Percentiles rank a stretch among this genome's conserved stretches.
These are phyloP conservation scores for Paraconiothyrium brasiliense DNA, from an alignment of 2,329 filamentous ascomycete species.

Conservation along the genomic window DNA sequence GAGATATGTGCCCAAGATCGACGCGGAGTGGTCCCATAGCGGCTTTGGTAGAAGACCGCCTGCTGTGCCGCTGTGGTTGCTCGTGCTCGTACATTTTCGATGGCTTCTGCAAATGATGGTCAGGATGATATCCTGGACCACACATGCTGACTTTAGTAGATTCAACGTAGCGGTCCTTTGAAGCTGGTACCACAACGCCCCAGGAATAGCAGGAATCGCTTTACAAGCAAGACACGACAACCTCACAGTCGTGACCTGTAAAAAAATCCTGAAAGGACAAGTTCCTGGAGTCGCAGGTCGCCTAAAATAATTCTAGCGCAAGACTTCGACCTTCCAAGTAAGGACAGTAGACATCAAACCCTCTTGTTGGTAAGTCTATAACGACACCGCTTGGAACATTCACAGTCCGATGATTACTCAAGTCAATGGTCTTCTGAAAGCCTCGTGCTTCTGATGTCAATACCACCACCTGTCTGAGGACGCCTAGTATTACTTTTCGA, in stretches of 20 bases:
- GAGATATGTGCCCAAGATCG: neutral
- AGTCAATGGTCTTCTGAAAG: neutral
- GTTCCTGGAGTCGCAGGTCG: neutral
- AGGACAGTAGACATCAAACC: too few species aligned
- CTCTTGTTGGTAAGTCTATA: neutral
- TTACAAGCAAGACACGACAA: neutral
- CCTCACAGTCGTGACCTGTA: too few species aligned
- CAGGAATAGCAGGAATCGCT: neutral
- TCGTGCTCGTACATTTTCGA: slow-evolving; percentile 4
- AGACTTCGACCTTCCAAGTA: too few species aligned
- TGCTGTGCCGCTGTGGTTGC: slow-evolving; percentile 8
- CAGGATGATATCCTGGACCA: too few species aligned
- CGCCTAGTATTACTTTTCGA: neutral
- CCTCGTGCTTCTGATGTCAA: neutral
- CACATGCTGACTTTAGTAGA: neutral
- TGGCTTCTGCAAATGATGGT: neutral
- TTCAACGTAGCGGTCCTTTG: neutral
- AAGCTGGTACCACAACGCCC: too few species aligned
- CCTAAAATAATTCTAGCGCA: too few species aligned
- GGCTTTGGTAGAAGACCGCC: slow-evolving; percentile 6
- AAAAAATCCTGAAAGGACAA: neutral
- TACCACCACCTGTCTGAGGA: neutral
- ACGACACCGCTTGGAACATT: neutral
- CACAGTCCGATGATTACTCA: neutral
- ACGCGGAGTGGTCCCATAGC: neutral